A percentile compares a stretch with the other conserved stretches of the same genome.
phyloP scores from a whole-genome alignment of 257 asterid genomes.

The Verbena officinalis region DNA sequence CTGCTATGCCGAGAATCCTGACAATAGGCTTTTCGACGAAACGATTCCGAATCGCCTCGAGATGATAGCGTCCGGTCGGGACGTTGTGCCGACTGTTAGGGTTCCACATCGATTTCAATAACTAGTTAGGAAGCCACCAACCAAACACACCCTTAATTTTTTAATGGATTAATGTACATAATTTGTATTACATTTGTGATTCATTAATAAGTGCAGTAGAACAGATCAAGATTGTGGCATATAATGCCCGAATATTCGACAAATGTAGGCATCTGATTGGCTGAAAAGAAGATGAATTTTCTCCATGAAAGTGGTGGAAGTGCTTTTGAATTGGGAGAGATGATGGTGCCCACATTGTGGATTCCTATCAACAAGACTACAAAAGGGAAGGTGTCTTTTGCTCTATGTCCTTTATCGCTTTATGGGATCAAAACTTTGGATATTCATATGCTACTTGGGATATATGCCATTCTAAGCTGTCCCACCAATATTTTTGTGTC shows the following conservation, averaged over 20 bases:
- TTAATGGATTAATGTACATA: slow-evolving; percentile 22
- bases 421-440: slow-evolving; percentile 25
- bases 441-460: slow-evolving; percentile 27
- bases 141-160: background rate
- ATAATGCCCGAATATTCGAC: background rate
- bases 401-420: slow-evolving; percentile 11
- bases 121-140: slow-evolving; percentile 35
- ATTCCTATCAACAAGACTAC: slow-evolving; percentile 31
- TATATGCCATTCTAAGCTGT: slow-evolving; percentile 28
- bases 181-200: slow-evolving; percentile 6
- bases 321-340: slow-evolving; percentile 21
- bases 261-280: slow-evolving; percentile 11
- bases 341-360: slow-evolving; percentile 20
- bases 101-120: slow-evolving; percentile 58
- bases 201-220: slow-evolving; percentile 16
- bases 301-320: slow-evolving; percentile 14
- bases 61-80: slow-evolving; percentile 60
- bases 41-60: slow-evolving; percentile 63
- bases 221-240: background rate
- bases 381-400: slow-evolving; percentile 26
- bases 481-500: slow-evolving; percentile 27
- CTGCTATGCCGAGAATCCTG: slow-evolving; percentile 93
- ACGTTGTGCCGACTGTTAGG: slow-evolving; percentile 73
- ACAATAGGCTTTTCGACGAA: slow-evolving; percentile 61
- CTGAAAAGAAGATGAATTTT: background rate